Evolutionary conservation across 2,329 filamentous ascomycete species (phyloP).

Genomic region (Plectosphaerella sp.): DNA sequence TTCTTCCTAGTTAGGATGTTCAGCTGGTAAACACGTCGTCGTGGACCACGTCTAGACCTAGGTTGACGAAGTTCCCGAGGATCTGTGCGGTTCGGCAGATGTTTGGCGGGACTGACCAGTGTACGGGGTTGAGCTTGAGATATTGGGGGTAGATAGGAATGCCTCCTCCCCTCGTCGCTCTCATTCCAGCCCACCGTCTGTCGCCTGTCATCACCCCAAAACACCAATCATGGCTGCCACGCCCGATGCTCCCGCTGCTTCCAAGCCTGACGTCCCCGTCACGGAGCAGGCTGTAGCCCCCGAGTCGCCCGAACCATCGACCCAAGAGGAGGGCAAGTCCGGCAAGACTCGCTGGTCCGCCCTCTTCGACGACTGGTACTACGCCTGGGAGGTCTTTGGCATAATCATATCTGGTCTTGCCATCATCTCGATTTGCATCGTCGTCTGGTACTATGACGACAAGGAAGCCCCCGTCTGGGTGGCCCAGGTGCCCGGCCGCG

Average conservation of each 20-base stretch:
- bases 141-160: no score
- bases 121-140: no score
- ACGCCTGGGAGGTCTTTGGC: slow-evolving; percentile 5
- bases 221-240: no score
- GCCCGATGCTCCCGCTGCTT: neutral
- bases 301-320: neutral
- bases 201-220: no score
- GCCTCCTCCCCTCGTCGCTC: no score
- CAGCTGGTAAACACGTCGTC: no score
- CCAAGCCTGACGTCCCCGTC: neutral
- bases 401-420: slow-evolving; percentile 2
- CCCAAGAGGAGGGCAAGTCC: neutral
- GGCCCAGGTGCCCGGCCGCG: neutral
- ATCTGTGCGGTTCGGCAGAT: no score
- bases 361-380: slow-evolving; percentile 5
- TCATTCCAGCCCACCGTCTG: no score
- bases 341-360: neutral
- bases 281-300: neutral
- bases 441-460: neutral
- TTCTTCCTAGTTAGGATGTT: no score
- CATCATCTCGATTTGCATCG: slow-evolving; percentile 4
- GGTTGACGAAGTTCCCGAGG: no score
- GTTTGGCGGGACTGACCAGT: no score
- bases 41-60: no score
- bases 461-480: slow-evolving; percentile 1